phyloP scores from a whole-genome alignment of 345 rosid species.

The Noccaea caerulescens region DNA sequence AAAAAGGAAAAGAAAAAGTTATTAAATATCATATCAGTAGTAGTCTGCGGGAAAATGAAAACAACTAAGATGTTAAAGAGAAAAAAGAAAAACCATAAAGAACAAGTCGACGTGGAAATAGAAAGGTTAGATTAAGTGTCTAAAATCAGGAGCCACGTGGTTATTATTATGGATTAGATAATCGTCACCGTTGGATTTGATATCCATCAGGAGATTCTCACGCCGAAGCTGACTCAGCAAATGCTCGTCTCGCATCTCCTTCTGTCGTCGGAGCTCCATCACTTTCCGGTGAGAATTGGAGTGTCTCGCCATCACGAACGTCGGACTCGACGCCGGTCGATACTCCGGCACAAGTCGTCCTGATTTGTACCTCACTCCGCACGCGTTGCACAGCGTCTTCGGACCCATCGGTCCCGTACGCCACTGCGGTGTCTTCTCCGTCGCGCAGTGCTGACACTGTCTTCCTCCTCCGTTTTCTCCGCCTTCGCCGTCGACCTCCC shows the following conservation, averaged over 20 bases:
- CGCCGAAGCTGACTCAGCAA: conserved; percentile 52
- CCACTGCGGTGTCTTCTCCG: conserved; percentile 51
- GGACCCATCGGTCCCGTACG: conserved; percentile 49
- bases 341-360: conserved; percentile 47
- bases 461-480: conserved; percentile 44
- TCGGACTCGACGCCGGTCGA: conserved; percentile 45
- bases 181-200: conserved; percentile 74
- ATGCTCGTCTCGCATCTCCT: conserved; percentile 48
- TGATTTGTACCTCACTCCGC: conserved; percentile 50
- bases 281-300: conserved; percentile 50
- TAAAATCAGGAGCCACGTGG: conserved; percentile 73
- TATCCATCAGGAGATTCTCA: conserved; percentile 53
- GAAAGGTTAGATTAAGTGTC: conserved; percentile 60
- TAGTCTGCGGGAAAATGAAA: conserved; percentile 21
- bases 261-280: conserved; percentile 45
- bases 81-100: neutral
- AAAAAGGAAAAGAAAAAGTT: neutral
- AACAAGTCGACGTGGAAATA: conserved; percentile 36
- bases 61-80: conserved; percentile 6
- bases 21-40: conserved; percentile 28
- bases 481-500: conserved; percentile 22
- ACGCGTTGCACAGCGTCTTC: conserved; percentile 76
- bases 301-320: conserved; percentile 41
- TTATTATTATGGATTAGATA: conserved; percentile 62
- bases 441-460: conserved; percentile 43